Base-by-base conservation (phyloP, 2,329 filamentous ascomycete species). In the Epicoccum sorghinum region DNA sequence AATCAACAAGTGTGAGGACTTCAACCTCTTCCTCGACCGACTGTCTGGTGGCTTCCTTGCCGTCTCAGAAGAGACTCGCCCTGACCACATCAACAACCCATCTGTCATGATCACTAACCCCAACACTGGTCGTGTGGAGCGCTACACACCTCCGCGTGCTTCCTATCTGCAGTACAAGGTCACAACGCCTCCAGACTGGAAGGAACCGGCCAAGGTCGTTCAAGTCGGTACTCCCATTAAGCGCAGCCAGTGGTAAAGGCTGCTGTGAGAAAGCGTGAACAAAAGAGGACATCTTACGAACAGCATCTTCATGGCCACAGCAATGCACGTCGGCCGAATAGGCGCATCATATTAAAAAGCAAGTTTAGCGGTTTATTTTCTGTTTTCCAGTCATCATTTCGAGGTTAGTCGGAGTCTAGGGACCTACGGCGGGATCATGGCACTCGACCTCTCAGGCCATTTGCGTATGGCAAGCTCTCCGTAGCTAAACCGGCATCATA, bases 31-130 rank as follows among this genome's bases (percentile, higher is more conserved):
- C 44, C 62, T 79, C 22, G 72, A 77, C 50, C 67, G 70, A n/a
- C 55, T 78, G 23, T 77, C 75, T 0, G 78, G 78, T 1, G 78
- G 78, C 8, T 79, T 79, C 57, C 58, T 77, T 5, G 60, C 60
- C 4, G 72, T 73, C 5, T 37, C 63, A 8, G 68, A 73, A 54
- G 63, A 64, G 37, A 45, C 57, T 8, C 70, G 72, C 6, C 68
- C 71, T 1, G 72, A 76, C 24, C 63, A 69, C 33, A 35, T 67
- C 18, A 57, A 69, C 29, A 71, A 71, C 36, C 60, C 60, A 2
- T 27, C 57, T 0, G 52, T 63, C 18, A 41, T 60, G 46, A 13
- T 72, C 24, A 47, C 22, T 6, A 62, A 72, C 33, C 36, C 55
- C 2, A 57, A 64, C 18, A 69, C 66, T 4, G 62, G 64, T 1